Evolutionary conservation across 2,329 filamentous ascomycete genomes (phyloP).

Genomic region (Lecanoromycetidae sp.): DNA sequence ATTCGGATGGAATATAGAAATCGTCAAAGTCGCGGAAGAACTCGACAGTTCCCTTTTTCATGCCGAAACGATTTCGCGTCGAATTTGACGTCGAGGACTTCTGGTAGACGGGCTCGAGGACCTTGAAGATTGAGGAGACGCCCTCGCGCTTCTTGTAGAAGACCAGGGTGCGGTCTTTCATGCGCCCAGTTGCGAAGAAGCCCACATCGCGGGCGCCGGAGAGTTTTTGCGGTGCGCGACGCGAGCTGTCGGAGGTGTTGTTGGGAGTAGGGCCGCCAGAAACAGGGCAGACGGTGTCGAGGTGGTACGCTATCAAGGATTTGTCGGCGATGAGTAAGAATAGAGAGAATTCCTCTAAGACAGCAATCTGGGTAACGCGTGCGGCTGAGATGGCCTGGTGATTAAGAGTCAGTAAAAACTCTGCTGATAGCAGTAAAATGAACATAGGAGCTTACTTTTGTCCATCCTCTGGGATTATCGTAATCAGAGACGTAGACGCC

Average conservation of each 20-base stretch:
- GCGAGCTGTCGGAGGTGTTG: conserved; percentile 54
- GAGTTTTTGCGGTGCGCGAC: conserved; percentile 82
- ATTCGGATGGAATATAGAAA: conserved; percentile 94
- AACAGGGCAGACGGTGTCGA: conserved; percentile 63
- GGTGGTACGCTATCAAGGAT: conserved; percentile 80
- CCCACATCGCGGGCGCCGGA: conserved; percentile 80
- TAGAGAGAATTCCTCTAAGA: conserved; percentile 89
- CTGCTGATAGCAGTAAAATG: conserved; percentile 15
- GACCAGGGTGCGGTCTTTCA: conserved; percentile 91
- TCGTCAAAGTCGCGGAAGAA: conserved; percentile 98
- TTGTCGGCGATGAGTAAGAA: conserved; percentile 88
- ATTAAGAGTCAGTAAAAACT: conserved; percentile 4
- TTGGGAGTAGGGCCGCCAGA: conserved; percentile 39
- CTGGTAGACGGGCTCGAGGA: conserved; percentile 89
- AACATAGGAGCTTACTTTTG: conserved; percentile 49
- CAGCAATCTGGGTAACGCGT: conserved; percentile 81
- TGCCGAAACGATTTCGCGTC: conserved; percentile 51
- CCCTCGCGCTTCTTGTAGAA: conserved; percentile 97
- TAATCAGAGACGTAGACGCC: conserved; percentile 85
- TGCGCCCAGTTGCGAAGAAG: conserved; percentile 88
- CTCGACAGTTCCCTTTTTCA: conserved; percentile 63
- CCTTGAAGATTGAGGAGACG: conserved; percentile 80
- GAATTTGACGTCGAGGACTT: conserved; percentile 65
- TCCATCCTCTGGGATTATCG: conserved; percentile 83
- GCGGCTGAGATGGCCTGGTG: conserved; percentile 60